Conservation (phyloP, 169 alveolate species). For the Theileria annulata region DNA sequence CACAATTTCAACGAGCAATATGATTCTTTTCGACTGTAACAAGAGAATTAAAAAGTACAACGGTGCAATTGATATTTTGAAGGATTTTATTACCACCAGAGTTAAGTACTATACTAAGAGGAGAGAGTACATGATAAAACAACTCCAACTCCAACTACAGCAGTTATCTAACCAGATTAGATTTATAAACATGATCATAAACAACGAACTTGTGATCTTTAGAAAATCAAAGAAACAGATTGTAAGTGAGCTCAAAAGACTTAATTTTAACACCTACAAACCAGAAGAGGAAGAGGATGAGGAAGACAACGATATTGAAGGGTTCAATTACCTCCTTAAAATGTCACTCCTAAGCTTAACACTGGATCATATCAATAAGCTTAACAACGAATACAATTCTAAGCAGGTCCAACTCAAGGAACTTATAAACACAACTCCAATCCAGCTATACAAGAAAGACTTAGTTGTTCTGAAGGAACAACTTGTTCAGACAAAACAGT, state of each 20-base stretch:
- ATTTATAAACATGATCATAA: conserved; percentile 86
- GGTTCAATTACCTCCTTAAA: conserved; percentile 92
- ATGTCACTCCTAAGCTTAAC: conserved; percentile 95
- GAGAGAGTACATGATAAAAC: conserved; percentile 81
- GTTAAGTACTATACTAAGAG: conserved; percentile 88
- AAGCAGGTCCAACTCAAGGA: conserved; percentile 67
- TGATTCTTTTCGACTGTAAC: conserved; percentile 92
- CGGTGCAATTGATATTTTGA: conserved; percentile 88
- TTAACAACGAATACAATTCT: conserved; percentile 67
- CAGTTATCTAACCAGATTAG: conserved; percentile 85
- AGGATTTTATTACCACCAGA: conserved; percentile 91
- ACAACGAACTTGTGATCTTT: conserved; percentile 82
- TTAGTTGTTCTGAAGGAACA: conserved; percentile 69
- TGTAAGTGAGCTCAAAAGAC: conserved; percentile 78
- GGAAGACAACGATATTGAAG: conserved; percentile 59
- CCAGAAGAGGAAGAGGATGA: conserved; percentile 14
- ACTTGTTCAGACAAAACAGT: conserved; percentile 31
- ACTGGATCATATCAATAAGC: conserved; percentile 90
- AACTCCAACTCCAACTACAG: conserved; percentile 82
- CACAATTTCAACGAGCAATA: conserved; percentile 87
- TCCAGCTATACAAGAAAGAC: conserved; percentile 77
- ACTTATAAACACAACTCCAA: conserved; percentile 67
- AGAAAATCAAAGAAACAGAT: conserved; percentile 73
- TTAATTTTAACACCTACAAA: conserved; percentile 79
- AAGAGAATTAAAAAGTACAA: conserved; percentile 88